A percentile compares a stretch with the other conserved stretches of the same genome.
These are phyloP conservation scores for Pestalotiopsis sp. DNA, from an alignment of 2,329 filamentous ascomycete species.

Conservation along the genomic window DNA sequence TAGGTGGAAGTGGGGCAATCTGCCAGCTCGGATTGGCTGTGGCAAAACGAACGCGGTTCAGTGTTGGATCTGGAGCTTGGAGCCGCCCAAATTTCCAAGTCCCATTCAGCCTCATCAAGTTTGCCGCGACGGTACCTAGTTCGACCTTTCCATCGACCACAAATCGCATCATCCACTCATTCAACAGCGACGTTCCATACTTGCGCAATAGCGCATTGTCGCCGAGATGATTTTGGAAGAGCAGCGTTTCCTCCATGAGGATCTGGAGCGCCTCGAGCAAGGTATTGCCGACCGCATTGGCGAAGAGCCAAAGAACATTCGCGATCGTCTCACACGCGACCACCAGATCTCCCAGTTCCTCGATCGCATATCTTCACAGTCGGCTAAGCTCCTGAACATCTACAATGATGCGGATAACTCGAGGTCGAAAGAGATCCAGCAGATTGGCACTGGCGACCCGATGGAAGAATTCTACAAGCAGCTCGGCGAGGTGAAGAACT, in stretches of 20 bases:
- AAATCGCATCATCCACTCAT: neutral
- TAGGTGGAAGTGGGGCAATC: neutral
- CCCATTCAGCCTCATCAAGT: conserved; percentile 21
- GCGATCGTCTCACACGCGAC: conserved; percentile 86
- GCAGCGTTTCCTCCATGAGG: conserved; percentile 91
- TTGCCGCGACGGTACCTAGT: neutral
- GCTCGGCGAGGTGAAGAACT: conserved; percentile 78
- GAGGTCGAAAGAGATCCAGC: conserved; percentile 78
- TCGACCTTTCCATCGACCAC: neutral
- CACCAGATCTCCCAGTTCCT: conserved; percentile 90
- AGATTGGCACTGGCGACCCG: conserved; percentile 81
- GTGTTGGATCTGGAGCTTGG: conserved; percentile 6
- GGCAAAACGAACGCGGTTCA: conserved; percentile 14
- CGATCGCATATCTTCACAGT: conserved; percentile 85
- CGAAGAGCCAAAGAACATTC: conserved; percentile 88
- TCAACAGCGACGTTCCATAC: neutral
- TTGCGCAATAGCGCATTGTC: neutral
- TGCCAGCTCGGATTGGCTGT: conserved; percentile 17
- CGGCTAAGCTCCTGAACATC: conserved; percentile 76
- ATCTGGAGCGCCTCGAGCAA: conserved; percentile 93
- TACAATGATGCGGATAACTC: conserved; percentile 79
- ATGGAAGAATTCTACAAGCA: conserved; percentile 93
- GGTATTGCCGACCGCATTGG: conserved; percentile 86
- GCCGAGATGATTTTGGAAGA: conserved; percentile 82
- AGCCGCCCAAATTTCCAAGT: conserved; percentile 18